phyloP scores from a whole-genome alignment of 108 stramenopile genomes.

The Skeletonema menzelii region DNA sequence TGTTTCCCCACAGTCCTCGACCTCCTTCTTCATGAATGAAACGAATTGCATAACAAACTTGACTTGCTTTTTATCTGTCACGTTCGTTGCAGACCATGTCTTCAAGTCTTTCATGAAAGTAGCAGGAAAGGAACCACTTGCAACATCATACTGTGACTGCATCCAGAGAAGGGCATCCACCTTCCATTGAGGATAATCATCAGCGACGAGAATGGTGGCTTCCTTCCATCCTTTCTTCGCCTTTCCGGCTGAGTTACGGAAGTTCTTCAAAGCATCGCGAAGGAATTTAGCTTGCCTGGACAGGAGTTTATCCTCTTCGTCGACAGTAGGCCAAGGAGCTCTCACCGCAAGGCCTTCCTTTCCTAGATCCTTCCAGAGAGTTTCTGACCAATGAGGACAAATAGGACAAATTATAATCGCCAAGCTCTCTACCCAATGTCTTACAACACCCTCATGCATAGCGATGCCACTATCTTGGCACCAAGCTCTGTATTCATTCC shows the following conservation, averaged over 20 bases:
- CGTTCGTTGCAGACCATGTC: conserved; percentile 63
- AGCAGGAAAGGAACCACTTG: conserved; percentile 37
- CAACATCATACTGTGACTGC: conserved; percentile 67
- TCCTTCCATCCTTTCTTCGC: conserved; percentile 74
- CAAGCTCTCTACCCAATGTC: conserved; percentile 71
- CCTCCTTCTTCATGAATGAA: conserved; percentile 89
- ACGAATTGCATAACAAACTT: conserved; percentile 95
- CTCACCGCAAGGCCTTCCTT: conserved; percentile 81
- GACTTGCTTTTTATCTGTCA: conserved; percentile 86
- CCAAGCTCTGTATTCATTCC: conserved; percentile 94
- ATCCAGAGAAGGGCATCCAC: conserved; percentile 80
- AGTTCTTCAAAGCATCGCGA: conserved; percentile 67
- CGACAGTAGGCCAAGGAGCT: conserved; percentile 86
- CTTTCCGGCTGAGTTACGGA: conserved; percentile 78
- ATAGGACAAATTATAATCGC: conserved; percentile 90
- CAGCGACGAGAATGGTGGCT: conserved; percentile 76
- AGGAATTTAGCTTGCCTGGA: conserved; percentile 86
- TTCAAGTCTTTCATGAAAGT: conserved; percentile 82
- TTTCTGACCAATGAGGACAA: conserved; percentile 90
- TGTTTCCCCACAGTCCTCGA: conserved; percentile 78
- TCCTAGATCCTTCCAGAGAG: conserved; percentile 74
- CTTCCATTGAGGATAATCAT: conserved; percentile 89
- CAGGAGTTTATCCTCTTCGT: conserved; percentile 83
- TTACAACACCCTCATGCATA: conserved; percentile 82
- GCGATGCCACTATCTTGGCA: conserved; percentile 81